These are phyloP conservation scores for Paramecium sonneborni DNA, from an alignment of 73 alveolate species.

Conservation along the genomic window DNA sequence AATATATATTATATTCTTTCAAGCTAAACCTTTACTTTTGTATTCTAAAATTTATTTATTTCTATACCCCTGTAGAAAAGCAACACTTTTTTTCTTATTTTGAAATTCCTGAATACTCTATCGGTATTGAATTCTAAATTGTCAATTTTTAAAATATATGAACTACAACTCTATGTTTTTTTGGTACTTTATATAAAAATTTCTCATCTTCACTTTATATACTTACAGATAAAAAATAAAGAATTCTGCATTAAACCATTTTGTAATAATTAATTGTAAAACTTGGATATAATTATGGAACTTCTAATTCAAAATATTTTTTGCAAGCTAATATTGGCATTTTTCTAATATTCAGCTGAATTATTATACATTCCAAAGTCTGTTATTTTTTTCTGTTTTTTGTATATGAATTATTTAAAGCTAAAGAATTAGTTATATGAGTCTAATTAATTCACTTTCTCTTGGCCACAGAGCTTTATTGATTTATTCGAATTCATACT, in stretches of 20 bases:
- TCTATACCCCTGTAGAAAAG: neutral
- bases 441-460: slow-evolving; percentile 29
- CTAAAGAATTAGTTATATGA: neutral
- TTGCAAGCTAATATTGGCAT: neutral
- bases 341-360: neutral
- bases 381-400: neutral
- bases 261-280: slow-evolving; percentile 40
- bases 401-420: neutral
- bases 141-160: neutral
- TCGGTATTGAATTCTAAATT: neutral
- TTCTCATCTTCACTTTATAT: neutral
- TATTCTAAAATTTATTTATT: neutral
- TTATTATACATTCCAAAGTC: slow-evolving; percentile 9
- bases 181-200: neutral
- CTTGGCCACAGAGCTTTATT: neutral
- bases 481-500: neutral
- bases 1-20: neutral
- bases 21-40: neutral
- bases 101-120: neutral
- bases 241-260: slow-evolving; percentile 3
- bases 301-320: slow-evolving; percentile 12
- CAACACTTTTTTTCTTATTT: neutral
- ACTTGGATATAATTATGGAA: slow-evolving; percentile 14
- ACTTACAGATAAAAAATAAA: neutral
- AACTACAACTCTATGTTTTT: slow-evolving; percentile 13